Evolutionary conservation across 306 rosid genomes (phyloP).

Genomic region (Dalbergia oliveri): DNA sequence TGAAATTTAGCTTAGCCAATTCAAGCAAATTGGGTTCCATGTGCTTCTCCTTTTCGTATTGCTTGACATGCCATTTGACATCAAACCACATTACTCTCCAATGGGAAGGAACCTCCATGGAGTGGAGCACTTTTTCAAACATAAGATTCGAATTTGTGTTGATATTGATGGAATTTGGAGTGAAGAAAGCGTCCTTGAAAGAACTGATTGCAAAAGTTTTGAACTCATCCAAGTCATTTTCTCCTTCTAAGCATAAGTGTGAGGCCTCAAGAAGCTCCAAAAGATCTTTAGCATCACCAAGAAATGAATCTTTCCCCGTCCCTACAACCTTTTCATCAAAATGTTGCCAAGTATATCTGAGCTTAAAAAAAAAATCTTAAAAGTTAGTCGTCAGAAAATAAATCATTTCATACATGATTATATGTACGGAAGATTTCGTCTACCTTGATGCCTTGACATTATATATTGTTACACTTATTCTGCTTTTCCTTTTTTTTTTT

Average conservation of each 20-base stretch:
- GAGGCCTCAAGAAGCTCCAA: constrained; percentile 62
- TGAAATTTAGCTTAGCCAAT: constrained; percentile 62
- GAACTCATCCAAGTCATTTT: constrained; percentile 46
- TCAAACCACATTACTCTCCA: constrained; percentile 77
- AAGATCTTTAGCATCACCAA: constrained; percentile 11
- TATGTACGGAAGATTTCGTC: too few species aligned
- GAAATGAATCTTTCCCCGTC: neutral
- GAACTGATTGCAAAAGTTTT: neutral
- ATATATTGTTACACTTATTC: too few species aligned
- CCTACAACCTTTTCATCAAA: constrained; percentile 37
- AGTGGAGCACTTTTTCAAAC: constrained; percentile 48
- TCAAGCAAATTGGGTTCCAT: constrained; percentile 46
- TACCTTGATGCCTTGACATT: too few species aligned
- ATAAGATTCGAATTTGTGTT: neutral
- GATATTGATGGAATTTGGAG: neutral
- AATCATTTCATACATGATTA: too few species aligned
- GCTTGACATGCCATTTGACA: constrained; percentile 58
- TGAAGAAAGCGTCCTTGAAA: constrained; percentile 35
- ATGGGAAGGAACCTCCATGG: constrained; percentile 61
- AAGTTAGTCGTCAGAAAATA: too few species aligned
- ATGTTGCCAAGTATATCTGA: constrained; percentile 1
- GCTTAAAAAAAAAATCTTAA: too few species aligned
- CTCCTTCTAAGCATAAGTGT: constrained; percentile 56
- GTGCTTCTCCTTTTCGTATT: constrained; percentile 22
- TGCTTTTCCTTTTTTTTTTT: too few species aligned